A percentile compares a stretch with the other conserved stretches of the same genome.
phyloP scores from a whole-genome alignment of 768 basidiomycete species.

The Suillus fuscotomentosus region DNA sequence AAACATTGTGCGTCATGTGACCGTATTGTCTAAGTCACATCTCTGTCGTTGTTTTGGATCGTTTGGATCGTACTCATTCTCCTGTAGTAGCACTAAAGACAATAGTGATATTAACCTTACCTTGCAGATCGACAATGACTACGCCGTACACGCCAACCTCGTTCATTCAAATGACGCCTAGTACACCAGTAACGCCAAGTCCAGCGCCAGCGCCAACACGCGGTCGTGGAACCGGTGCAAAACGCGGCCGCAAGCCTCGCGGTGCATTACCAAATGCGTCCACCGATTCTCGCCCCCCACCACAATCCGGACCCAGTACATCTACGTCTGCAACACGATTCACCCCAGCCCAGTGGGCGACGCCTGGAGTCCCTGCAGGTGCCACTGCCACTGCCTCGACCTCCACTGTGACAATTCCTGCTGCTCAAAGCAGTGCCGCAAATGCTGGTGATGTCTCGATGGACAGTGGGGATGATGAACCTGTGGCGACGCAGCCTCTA shows the following conservation, averaged over 20 bases:
- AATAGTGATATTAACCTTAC: background rate
- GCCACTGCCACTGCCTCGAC: slow-evolving; percentile 10
- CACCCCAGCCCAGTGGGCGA: slow-evolving; percentile 40
- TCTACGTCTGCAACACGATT: slow-evolving; percentile 25
- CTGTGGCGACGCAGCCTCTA: background rate
- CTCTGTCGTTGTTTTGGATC: background rate
- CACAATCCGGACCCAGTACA: slow-evolving; percentile 11
- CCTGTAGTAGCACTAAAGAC: background rate
- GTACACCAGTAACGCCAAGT: slow-evolving; percentile 13
- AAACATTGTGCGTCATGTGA: too few species aligned
- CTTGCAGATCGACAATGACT: slow-evolving; percentile 16
- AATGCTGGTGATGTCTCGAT: slow-evolving; percentile 8
- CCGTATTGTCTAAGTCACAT: too few species aligned
- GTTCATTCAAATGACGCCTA: slow-evolving; percentile 26
- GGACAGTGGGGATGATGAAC: slow-evolving; percentile 18
- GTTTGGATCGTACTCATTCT: background rate
- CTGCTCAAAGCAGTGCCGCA: slow-evolving; percentile 12
- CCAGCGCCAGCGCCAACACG: slow-evolving; percentile 21
- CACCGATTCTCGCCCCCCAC: slow-evolving; percentile 13
- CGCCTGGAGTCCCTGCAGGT: slow-evolving; percentile 13
- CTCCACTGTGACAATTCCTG: background rate
- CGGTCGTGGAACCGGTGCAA: slow-evolving; percentile 32
- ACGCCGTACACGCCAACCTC: slow-evolving; percentile 20
- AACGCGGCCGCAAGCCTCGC: slow-evolving; percentile 49
- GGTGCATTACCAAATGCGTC: slow-evolving; percentile 31